These are phyloP conservation scores for Fonsecaea nubica DNA, from an alignment of 2,329 filamentous ascomycete genomes.

Conservation along the genomic window DNA sequence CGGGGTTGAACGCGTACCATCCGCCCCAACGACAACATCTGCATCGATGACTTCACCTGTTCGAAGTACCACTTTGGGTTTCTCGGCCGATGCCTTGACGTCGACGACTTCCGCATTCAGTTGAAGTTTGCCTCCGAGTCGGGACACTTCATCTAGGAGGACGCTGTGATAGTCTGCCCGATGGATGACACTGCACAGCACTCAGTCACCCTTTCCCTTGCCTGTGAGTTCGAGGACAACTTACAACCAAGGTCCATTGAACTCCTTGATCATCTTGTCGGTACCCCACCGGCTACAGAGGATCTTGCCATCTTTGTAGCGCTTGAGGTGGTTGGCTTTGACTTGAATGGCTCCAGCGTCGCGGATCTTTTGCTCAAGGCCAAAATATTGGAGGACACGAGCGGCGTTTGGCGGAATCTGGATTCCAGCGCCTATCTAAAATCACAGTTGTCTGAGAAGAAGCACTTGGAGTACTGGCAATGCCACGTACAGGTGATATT, in stretches of 20 bases:
- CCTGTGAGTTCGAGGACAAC: neutral
- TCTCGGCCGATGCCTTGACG: slow-evolving; percentile 42
- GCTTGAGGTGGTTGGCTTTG: slow-evolving; percentile 42
- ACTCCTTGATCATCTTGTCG: slow-evolving; percentile 17
- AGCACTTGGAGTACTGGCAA: neutral
- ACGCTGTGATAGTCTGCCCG: slow-evolving; percentile 56
- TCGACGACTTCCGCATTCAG: slow-evolving; percentile 40
- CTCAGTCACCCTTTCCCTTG: neutral
- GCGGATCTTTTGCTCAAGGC: slow-evolving; percentile 40
- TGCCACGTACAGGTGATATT: slow-evolving; percentile 19
- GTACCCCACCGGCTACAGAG: slow-evolving; percentile 36
- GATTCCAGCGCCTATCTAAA: slow-evolving; percentile 44
- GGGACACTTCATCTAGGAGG: slow-evolving; percentile 48
- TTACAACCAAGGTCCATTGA: slow-evolving; percentile 20
- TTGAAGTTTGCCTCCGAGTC: slow-evolving; percentile 48
- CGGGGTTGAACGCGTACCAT: slow-evolving; percentile 45
- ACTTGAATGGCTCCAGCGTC: slow-evolving; percentile 42
- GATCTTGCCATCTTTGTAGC: slow-evolving; percentile 44
- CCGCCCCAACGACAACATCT: slow-evolving; percentile 56
- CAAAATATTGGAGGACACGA: slow-evolving; percentile 42
- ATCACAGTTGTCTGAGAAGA: neutral
- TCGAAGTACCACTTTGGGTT: slow-evolving; percentile 42
- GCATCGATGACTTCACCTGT: slow-evolving; percentile 20
- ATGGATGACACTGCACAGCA: slow-evolving; percentile 45
- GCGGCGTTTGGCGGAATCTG: slow-evolving; percentile 45